Conservation (phyloP, 2,329 filamentous ascomycete genomes). For the Fusarium sp. region DNA sequence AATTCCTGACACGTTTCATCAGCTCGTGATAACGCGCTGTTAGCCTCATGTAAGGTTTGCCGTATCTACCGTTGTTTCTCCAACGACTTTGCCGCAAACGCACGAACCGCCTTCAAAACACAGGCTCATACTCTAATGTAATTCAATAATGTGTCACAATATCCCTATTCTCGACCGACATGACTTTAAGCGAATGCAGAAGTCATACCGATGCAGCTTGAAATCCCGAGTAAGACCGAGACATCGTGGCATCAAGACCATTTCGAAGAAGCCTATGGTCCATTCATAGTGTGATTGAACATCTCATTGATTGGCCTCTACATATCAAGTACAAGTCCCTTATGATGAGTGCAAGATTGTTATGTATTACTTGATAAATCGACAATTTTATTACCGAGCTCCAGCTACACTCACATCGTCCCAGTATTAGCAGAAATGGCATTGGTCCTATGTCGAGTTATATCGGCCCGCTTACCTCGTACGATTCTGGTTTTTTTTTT, state of each 20-base stretch:
- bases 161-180: conserved; percentile 7
- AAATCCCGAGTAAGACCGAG: conserved; percentile 20
- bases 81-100: neutral
- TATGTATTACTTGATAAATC: conserved; percentile 14
- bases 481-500: conserved; percentile 25
- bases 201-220: conserved; percentile 9
- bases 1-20: conserved; percentile 4
- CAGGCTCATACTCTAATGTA: neutral
- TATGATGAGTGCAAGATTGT: neutral
- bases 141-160: neutral
- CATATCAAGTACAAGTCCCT: neutral
- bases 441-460: conserved; percentile 7
- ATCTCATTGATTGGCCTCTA: neutral
- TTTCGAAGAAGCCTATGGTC: neutral
- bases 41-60: conserved; percentile 8
- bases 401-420: neutral
- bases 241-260: conserved; percentile 8
- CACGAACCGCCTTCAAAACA: neutral
- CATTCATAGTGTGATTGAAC: conserved; percentile 4
- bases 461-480: conserved; percentile 33
- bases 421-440: conserved; percentile 2
- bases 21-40: conserved; percentile 1
- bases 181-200: neutral
- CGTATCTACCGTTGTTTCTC: conserved; percentile 1
- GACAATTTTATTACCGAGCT: neutral